Evolutionary conservation across 257 asterid genomes (phyloP), one percentile per base, ranked within the genome.

Genomic region (Solanum neorickii): DNA sequence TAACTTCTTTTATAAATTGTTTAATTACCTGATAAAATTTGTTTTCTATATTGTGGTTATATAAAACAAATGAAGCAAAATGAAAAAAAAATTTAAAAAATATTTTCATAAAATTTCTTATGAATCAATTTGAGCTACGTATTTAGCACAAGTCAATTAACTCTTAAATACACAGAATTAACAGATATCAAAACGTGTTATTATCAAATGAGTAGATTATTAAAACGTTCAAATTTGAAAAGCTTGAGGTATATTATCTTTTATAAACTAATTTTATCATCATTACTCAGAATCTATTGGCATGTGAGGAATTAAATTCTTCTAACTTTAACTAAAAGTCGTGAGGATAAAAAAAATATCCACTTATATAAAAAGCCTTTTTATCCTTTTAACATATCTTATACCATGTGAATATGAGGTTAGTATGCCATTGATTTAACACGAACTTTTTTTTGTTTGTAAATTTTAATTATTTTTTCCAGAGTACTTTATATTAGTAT

Each of bases 61-160:
- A 72, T 35, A 72, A 31, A 29, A 68, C 5, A 31, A 31, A 68
- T 68, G 8, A 68, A 68, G 9, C 8, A 27, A 3, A 3, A 27
- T 6, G 29, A 0, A 0, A 27, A 0, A 1, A n/a, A n/a, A n/a
- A n/a, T 66, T 27, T 27, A 1, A 21, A 8, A 31, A 69, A 7
- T 29, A 72, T 18, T 9, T 72, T 18, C 0, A 72, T 16, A 72
- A 72, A 3, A 37, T 20, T 5, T 37, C 0, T 73, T 0, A 2
- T 35, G 0, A 1, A 12, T 10, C 31, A 37, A 35, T 73, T 35
- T 37, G 29, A 73, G 10, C 9, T 35, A 73, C 82, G 5, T 73
- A 2, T 20, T 35, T 21, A 20, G 47, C 44, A 35, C 21, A 35
- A 37, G 10, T 18, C 29, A 73, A 9, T 0, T 7, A 73, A 37